Base-by-base conservation (phyloP, 2,329 filamentous ascomycete species). In the Arachnomyces sp. region DNA sequence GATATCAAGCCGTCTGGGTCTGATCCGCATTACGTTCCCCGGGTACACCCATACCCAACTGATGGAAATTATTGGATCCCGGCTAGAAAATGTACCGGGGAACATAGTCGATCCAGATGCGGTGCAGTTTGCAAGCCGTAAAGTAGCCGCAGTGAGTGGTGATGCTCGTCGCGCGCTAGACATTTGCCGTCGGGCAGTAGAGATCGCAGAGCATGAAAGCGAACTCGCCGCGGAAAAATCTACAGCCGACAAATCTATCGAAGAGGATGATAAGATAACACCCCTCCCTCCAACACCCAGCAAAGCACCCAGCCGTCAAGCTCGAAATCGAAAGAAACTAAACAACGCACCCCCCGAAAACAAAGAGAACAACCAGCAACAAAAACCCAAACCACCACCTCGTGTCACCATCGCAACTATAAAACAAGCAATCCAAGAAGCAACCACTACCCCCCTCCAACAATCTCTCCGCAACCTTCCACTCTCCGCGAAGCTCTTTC, bases 1-100 rank as follows among this genome's bases (percentile, higher is more conserved):
- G 63, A 98, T 98, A 61, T 95, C 87, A 59, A 95, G 87, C 61
- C 81, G 92, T 52, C 68, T 92, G 28, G 85, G 90, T 15, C 71
- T 98, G 36, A 95, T 89, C 6, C 79, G 93, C 55, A 95, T 98
- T 57, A 95, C 92, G 0, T 98, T 98, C 54, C 86, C 92, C 0
- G 92, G 92, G 15, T 98, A 98, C 63, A 95, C 88, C 42, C 89
- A 98, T 61, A 88, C 92, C 44, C 92, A 98, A 63, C 75, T 98
- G 31, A 95, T 96, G 84, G 84, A 84, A 51, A 98, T 98, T 56
- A 95, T 98, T 48, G 83, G 90, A 56, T 94, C 88, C n/a, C 83
- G 92, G 21, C 75, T 98, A 2, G 80, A 87, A 56, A 87, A 86
- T 39, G 86, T 96, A 1, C 83, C 86, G 1, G 88, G 87, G 17